phyloP scores from a whole-genome alignment of 2,329 filamentous ascomycete species.

The Didymella lethalis region DNA sequence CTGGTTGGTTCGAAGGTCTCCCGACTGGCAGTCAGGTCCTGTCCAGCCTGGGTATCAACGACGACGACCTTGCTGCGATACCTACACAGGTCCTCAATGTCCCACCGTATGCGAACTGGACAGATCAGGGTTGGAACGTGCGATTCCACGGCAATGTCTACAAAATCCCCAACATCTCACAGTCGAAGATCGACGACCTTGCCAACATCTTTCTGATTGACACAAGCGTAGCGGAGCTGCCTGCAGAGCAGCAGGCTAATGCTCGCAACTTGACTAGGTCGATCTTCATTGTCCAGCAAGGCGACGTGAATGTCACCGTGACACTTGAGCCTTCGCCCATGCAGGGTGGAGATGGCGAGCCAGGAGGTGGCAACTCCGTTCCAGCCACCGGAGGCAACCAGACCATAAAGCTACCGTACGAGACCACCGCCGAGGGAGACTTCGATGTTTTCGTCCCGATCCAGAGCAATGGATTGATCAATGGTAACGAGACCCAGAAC shows the following conservation, averaged over 20 bases:
- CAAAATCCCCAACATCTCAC: constrained; percentile 74
- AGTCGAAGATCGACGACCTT: constrained; percentile 70
- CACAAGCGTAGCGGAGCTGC: constrained; percentile 67
- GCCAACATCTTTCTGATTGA: constrained; percentile 75
- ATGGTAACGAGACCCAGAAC: constrained; percentile 69
- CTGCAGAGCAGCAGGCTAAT: constrained; percentile 67
- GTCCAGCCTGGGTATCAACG: constrained; percentile 67
- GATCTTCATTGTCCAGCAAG: constrained; percentile 80
- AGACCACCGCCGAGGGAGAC: constrained; percentile 73
- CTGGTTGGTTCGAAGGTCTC: constrained; percentile 70
- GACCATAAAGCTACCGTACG: constrained; percentile 68
- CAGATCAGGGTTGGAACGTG: constrained; percentile 77
- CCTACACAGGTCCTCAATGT: constrained; percentile 77
- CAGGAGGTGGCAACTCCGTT: constrained; percentile 59
- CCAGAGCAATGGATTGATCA: constrained; percentile 61
- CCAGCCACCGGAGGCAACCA: constrained; percentile 68
- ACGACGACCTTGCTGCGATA: constrained; percentile 65
- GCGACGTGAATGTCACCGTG: constrained; percentile 68
- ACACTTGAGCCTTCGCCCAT: constrained; percentile 66
- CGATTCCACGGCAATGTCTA: constrained; percentile 82
- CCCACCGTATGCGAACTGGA: constrained; percentile 76
- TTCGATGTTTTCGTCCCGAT: constrained; percentile 76
- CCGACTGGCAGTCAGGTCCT: constrained; percentile 68
- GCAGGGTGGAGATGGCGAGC: constrained; percentile 61
- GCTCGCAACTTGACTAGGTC: constrained; percentile 76